Evolutionary conservation across 306 rosid genomes (phyloP), one percentile per base, ranked within the genome.

Genomic region (Prunus mongolica): DNA sequence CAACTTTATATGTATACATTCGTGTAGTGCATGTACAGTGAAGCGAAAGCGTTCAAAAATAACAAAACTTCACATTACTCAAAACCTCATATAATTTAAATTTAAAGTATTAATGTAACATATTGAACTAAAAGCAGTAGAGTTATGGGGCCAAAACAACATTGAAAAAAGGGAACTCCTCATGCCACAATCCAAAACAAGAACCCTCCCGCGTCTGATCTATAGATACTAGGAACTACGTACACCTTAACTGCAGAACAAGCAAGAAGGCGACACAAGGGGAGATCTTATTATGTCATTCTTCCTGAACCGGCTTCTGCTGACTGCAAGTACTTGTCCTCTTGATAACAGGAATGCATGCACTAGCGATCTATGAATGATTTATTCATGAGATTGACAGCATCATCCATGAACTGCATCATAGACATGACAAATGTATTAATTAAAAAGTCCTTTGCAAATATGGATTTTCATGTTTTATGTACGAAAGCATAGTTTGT

Each of bases 371-470:
- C 98, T 69, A 90, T 86, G 66, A 91, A 94, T 30, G 98, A 91
- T 81, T 90, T 94, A 79, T 94, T 89, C 98, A 94, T 94, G 49
- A 94, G 96, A 70, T 80, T 86, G 68, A 94, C 96, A 0, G 98
- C 98, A 2, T 88, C 89, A 68, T 94, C 98, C 98, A 94, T 87
- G 87, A 91, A 85, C 98, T 94, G 93, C 90, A 84, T n/a, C 22
- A 84, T 44, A 83, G 69, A 69, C 76, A 76, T 32, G 6, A 67
- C 19, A 60, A 44, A 38, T 76, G 22, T 24, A 13, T 66, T 57
- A 38, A 67, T 41, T 30, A 56, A 0, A 3, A 56, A 8, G 76
- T 38, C 22, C 52, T 56, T 3, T 14, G n/a, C 38, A 71, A 72
- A 27, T 24, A 15, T 28, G 4, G 24, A 18, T 47, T 19, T 13